Conservation (phyloP, 163 green algal species). For the Coccomyxa subellipsoidea region DNA sequence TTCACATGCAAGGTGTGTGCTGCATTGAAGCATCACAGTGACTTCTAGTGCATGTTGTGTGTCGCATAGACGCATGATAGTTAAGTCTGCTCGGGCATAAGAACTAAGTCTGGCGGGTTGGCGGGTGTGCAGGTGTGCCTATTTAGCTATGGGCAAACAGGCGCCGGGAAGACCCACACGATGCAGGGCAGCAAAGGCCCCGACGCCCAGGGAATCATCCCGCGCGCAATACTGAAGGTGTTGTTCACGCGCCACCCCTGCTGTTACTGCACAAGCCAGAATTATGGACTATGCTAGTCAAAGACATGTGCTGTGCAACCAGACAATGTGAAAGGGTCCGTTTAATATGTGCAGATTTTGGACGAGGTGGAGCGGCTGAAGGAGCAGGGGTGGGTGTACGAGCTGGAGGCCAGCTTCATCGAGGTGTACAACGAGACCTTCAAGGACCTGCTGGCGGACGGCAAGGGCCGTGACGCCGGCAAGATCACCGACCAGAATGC, state of each 20-base stretch:
- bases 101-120: not conserved
- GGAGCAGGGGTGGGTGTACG: slow-evolving; percentile 91
- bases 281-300: too few relatives aligned
- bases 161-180: slow-evolving; percentile 97
- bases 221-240: slow-evolving; percentile 80
- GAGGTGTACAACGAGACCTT: slow-evolving; percentile 99
- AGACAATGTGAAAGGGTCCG: not conserved
- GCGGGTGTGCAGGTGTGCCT: slow-evolving; percentile 85
- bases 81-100: too few relatives aligned
- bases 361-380: slow-evolving; percentile 47
- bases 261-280: too few relatives aligned
- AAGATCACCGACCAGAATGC: slow-evolving; percentile 43
- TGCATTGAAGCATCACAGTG: too few relatives aligned
- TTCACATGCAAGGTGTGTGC: too few relatives aligned
- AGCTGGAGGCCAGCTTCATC: slow-evolving; percentile 84
- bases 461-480: slow-evolving; percentile 16
- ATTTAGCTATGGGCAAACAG: slow-evolving; percentile 98
- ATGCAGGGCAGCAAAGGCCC: slow-evolving; percentile 80
- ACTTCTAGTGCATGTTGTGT: too few relatives aligned
- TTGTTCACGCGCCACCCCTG: too few relatives aligned
- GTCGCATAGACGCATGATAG: too few relatives aligned
- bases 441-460: slow-evolving; percentile 72
- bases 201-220: slow-evolving; percentile 84
- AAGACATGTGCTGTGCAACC: not conserved
- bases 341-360: slow-evolving; percentile 66